Conservation (phyloP, 768 basidiomycete genomes). For the Boletus bicolor region DNA sequence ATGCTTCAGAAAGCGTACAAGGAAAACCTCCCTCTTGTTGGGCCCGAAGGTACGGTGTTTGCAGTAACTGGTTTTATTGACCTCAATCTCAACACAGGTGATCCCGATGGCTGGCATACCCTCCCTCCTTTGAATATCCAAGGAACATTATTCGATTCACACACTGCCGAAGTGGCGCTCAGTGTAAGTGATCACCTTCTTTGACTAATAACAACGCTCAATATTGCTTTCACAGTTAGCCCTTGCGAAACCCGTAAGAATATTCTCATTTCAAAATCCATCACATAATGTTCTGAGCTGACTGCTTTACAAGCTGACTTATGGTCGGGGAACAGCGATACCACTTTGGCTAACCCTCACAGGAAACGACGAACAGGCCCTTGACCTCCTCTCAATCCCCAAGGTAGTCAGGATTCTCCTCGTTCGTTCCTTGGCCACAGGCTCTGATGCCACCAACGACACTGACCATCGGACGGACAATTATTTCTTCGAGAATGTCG, state of each 20-base stretch:
- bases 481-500: constrained; percentile 40
- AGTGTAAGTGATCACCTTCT: constrained; percentile 26
- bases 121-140: constrained; percentile 30
- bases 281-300: neutral
- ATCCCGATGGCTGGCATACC: constrained; percentile 40
- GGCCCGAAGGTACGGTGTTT: constrained; percentile 29
- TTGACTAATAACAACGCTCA: neutral
- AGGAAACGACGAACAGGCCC: constrained; percentile 43
- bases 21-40: constrained; percentile 32
- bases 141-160: constrained; percentile 36
- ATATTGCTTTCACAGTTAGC: constrained; percentile 37
- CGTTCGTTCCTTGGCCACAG: constrained; percentile 46
- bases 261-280: neutral
- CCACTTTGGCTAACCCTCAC: constrained; percentile 48
- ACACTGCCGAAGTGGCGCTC: constrained; percentile 28
- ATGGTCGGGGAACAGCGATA: constrained; percentile 48
- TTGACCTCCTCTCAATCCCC: constrained; percentile 47
- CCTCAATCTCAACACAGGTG: constrained; percentile 20
- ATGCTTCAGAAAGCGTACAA: constrained; percentile 37
- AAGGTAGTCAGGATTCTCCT: constrained; percentile 42
- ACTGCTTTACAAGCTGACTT: constrained; percentile 39
- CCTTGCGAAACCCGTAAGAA: constrained; percentile 46
- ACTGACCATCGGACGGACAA: constrained; percentile 43
- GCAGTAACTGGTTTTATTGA: neutral
- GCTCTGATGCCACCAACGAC: constrained; percentile 43